phyloP scores from a whole-genome alignment of 148 eudicot genomes.

The Dianthus caryophyllus region DNA sequence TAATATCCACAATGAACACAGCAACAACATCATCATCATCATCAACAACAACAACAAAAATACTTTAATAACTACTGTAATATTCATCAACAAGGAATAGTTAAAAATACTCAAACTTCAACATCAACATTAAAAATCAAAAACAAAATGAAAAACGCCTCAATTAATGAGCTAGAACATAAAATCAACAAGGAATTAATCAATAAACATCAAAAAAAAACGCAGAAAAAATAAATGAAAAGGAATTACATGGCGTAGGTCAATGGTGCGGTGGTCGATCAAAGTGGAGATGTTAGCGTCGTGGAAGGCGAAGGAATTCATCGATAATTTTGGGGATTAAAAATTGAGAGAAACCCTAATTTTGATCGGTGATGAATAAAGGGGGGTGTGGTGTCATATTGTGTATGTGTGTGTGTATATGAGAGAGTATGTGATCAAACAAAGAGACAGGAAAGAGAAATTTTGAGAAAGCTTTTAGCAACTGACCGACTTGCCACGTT shows the following conservation, averaged over 20 bases:
- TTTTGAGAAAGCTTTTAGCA: neutral
- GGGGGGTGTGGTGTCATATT: no score
- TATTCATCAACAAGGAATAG: neutral
- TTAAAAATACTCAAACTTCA: neutral
- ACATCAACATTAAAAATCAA: neutral
- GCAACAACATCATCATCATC: neutral
- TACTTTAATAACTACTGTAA: neutral
- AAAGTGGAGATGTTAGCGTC: constrained; percentile 63
- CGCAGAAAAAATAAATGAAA: neutral
- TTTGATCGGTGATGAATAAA: constrained; percentile 12
- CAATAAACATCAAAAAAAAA: neutral
- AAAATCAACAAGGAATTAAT: neutral
- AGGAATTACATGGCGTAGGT: constrained; percentile 46
- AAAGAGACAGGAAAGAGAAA: constrained; percentile 14
- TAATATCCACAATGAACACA: neutral
- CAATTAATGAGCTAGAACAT: neutral
- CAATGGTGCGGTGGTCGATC: constrained; percentile 46
- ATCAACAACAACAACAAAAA: neutral
- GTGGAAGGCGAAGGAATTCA: constrained; percentile 56
- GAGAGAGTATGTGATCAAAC: neutral
- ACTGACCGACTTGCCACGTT: constrained; percentile 11
- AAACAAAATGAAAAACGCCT: neutral
- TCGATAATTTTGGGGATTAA: constrained; percentile 12
- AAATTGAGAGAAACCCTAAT: constrained; percentile 21
- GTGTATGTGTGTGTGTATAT: neutral